Evolutionary conservation across 106 monocot species (phyloP), one percentile per base, ranked within the genome.

Genomic region (Dioscorea alata): DNA sequence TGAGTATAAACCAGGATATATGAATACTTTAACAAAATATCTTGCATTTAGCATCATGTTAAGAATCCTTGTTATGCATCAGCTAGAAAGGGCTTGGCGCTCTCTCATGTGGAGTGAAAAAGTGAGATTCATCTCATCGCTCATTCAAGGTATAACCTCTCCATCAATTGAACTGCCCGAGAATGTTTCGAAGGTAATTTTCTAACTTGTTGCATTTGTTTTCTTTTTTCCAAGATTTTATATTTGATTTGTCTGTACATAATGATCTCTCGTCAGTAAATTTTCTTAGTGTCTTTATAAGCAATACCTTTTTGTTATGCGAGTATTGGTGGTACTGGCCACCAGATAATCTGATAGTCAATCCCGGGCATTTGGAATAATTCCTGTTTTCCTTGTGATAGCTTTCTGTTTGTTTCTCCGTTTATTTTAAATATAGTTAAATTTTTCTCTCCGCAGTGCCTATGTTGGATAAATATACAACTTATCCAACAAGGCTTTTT

Each of bases 71-170:
- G 72, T 23, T 80, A 20, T 57, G 23, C 49, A 76, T 72, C 86
- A 96, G 95, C 88, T 96, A 70, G 77, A 89, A 86, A 78, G 95
- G 67, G 91, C 88, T 48, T 91, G 91, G 95, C 81, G 74, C 33
- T 88, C 91, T 74, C 91, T 96, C 6, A 86, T 64, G 50, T 89
- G 78, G 91, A 71, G 57, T 33, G 82, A 96, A 48, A 96, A 89
- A 62, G 21, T 82, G 65, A 86, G 59, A 48, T 72, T 96, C 50
- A 12, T 91, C 53, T 51, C 34, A 12, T 78, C 79, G 62, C 76
- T 96, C 70, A 86, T 89, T 68, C 77, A 33, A 52, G 95, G 95
- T 13, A 96, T 91, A 73, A 78, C 75, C 73, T 84, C 86, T 66
- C 48, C 81, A 28, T 73, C 79, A 66, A 13, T 64, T 23, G 51